Evolutionary conservation across 202 grass and related monocot genomes (phyloP).

Genomic region (Musa balbisiana): DNA sequence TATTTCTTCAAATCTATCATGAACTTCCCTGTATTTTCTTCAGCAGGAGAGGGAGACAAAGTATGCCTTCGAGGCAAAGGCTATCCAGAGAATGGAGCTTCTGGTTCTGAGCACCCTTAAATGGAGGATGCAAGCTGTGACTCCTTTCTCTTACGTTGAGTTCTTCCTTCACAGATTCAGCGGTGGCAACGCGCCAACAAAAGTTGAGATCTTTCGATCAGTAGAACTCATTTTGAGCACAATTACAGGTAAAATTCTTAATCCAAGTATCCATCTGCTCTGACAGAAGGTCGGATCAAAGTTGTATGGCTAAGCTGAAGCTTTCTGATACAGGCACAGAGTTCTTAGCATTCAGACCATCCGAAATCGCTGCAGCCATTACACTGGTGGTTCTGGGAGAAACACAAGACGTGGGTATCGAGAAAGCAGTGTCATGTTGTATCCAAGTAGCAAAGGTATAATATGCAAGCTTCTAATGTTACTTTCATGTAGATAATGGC

Average conservation of each 20-base stretch:
- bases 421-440: conserved; percentile 45
- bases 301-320: conserved; percentile 23
- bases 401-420: conserved; percentile 40
- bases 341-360: conserved; percentile 73
- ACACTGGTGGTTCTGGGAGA: conserved; percentile 53
- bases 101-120: conserved; percentile 65
- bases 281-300: background rate
- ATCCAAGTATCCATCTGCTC: background rate
- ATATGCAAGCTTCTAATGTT: conserved; percentile 13
- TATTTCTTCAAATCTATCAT: conserved; percentile 18
- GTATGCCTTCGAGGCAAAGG: conserved; percentile 61
- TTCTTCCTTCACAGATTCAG: conserved; percentile 74
- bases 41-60: conserved; percentile 45
- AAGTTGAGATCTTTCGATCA: conserved; percentile 45
- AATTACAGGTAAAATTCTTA: conserved; percentile 40
- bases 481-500: background rate
- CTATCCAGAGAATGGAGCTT: conserved; percentile 94
- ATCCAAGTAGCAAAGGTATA: conserved; percentile 58
- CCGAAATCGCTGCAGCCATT: conserved; percentile 74
- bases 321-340: conserved; percentile 47
- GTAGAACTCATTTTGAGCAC: conserved; percentile 64
- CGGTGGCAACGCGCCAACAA: conserved; percentile 35
- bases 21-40: conserved; percentile 19
- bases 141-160: conserved; percentile 84
- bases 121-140: conserved; percentile 82